Evolutionary conservation across 1,284 basidiomycete species (phyloP).

Genomic region (Lentinula novae-zelandiae): DNA sequence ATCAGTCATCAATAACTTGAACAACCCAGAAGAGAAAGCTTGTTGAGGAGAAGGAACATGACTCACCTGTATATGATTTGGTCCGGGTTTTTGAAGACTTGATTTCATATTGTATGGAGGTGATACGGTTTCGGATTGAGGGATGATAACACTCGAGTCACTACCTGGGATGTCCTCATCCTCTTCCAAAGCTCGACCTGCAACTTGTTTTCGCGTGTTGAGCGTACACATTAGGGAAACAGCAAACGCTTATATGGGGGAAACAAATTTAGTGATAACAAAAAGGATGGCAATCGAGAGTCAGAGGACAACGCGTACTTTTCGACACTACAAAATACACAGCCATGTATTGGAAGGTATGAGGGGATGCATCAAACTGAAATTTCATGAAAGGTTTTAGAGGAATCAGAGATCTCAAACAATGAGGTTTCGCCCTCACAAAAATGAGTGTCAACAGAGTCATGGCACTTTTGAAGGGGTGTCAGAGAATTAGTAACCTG

Average conservation of each 20-base stretch:
- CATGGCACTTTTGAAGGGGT: constrained; percentile 1
- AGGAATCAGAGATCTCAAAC: background rate
- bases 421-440: background rate
- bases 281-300: background rate
- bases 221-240: constrained; percentile 30
- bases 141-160: background rate
- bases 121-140: background rate
- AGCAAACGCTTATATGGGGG: constrained; percentile 23
- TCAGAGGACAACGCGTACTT: constrained; percentile 14
- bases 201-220: constrained; percentile 34
- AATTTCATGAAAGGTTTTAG: background rate
- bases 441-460: constrained; percentile 11
- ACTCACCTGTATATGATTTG: background rate
- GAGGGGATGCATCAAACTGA: constrained; percentile 23
- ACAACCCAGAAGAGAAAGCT: background rate
- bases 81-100: background rate
- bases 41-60: background rate
- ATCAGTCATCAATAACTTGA: too few relatives aligned
- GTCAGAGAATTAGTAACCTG: background rate
- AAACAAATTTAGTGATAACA: background rate
- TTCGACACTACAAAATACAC: constrained; percentile 28
- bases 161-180: background rate
- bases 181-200: background rate
- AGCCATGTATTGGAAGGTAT: constrained; percentile 26
- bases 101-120: background rate